Evolutionary conservation across 345 rosid genomes (phyloP).

Genomic region (Hibiscus tridactylites): DNA sequence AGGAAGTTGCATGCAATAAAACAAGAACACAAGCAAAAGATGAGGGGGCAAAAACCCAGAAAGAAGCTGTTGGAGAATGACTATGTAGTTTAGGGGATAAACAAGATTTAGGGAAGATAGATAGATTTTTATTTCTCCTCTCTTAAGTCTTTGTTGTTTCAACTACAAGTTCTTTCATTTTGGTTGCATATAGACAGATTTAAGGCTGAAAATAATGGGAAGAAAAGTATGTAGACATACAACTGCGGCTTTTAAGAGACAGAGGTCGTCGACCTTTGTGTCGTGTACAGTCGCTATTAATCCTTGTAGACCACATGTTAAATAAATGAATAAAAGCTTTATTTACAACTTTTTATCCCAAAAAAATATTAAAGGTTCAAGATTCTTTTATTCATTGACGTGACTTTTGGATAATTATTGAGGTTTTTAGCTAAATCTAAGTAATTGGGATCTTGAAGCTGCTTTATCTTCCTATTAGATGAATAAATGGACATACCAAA

Average conservation of each 20-base stretch:
- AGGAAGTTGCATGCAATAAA: conserved; percentile 21
- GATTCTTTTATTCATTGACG: background rate
- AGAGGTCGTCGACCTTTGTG: background rate
- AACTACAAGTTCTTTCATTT: background rate
- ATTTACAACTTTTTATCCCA: background rate
- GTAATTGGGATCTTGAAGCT: background rate
- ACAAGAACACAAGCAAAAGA: background rate
- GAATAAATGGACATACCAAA: background rate
- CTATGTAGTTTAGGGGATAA: background rate
- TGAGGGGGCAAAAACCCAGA: background rate
- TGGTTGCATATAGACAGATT: background rate
- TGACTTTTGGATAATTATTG: background rate
- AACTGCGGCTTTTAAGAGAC: background rate
- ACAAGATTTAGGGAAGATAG: background rate
- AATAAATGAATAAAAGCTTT: background rate
- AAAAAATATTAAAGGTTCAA: background rate
- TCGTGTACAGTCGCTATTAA: background rate
- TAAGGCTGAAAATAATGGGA: background rate
- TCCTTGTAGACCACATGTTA: background rate
- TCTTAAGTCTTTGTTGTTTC: background rate
- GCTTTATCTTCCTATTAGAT: background rate
- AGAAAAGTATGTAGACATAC: background rate
- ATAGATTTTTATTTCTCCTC: background rate
- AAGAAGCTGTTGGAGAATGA: background rate
- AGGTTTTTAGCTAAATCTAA: background rate